These are phyloP conservation scores for Pterocarpus macrocarpus DNA, from an alignment of 306 rosid genomes.

Conservation along the genomic window DNA sequence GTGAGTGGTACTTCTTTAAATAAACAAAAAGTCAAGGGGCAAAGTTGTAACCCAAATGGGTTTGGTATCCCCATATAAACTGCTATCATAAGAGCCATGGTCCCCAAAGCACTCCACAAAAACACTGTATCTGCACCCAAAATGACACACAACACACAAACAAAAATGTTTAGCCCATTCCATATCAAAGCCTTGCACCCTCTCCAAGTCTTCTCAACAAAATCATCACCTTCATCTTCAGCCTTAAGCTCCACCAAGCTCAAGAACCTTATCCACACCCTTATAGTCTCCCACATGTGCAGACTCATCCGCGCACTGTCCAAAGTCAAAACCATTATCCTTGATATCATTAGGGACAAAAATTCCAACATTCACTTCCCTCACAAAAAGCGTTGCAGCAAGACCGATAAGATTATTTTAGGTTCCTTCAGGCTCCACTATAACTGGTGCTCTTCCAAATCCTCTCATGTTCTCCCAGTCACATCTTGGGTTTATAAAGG, in stretches of 20 bases:
- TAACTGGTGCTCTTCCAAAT: conserved; percentile 78
- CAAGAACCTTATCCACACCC: conserved; percentile 68
- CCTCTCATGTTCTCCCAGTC: conserved; percentile 69
- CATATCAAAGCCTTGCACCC: conserved; percentile 56
- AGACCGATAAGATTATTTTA: conserved; percentile 55
- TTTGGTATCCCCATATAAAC: conserved; percentile 47
- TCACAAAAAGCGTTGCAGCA: conserved; percentile 38
- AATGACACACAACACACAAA: background rate
- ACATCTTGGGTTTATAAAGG: conserved; percentile 63
- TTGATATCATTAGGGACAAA: conserved; percentile 42
- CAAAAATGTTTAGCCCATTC: conserved; percentile 64
- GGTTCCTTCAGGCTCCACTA: conserved; percentile 95
- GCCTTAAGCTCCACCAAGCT: conserved; percentile 59
- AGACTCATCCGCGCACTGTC: conserved; percentile 65
- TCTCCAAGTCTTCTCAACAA: conserved; percentile 60
- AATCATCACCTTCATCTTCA: conserved; percentile 53
- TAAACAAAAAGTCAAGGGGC: conserved; percentile 61
- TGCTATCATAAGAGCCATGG: background rate
- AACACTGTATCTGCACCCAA: background rate
- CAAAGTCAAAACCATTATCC: conserved; percentile 57
- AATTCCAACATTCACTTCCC: conserved; percentile 45
- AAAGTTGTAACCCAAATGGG: conserved; percentile 44
- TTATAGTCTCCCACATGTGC: conserved; percentile 69
- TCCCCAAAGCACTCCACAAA: background rate
- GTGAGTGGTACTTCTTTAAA: conserved; percentile 48